phyloP scores from a whole-genome alignment of 768 basidiomycete genomes.

The Cyathus striatus region DNA sequence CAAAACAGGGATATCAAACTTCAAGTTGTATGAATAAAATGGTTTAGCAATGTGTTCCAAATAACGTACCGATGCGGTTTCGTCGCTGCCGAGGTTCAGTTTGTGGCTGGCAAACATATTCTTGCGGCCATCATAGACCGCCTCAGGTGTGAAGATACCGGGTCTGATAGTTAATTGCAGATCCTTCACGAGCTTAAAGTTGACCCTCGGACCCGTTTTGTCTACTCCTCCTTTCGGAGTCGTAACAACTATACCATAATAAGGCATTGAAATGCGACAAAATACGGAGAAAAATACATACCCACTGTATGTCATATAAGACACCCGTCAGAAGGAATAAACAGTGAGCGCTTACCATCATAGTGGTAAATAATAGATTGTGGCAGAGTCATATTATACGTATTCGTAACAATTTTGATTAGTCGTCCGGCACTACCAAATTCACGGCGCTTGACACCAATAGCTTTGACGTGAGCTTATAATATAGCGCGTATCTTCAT shows the following conservation, averaged over 20 bases:
- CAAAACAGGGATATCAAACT: neutral
- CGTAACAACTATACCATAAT: constrained; percentile 13
- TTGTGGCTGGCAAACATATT: constrained; percentile 58
- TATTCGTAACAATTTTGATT: constrained; percentile 35
- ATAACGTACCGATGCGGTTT: constrained; percentile 42
- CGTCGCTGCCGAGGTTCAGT: constrained; percentile 48
- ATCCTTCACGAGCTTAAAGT: constrained; percentile 29
- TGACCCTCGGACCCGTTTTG: no score
- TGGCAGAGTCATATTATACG: constrained; percentile 46
- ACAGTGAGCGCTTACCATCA: constrained; percentile 39
- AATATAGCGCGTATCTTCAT: constrained; percentile 3
- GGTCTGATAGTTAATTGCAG: constrained; percentile 36
- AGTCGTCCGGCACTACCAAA: constrained; percentile 24
- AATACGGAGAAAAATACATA: constrained; percentile 9
- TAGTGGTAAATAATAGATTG: constrained; percentile 64
- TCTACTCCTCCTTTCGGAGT: constrained; percentile 26
- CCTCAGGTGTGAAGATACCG: constrained; percentile 58
- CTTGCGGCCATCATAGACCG: constrained; percentile 76
- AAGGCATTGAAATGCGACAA: constrained; percentile 15
- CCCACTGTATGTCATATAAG: constrained; percentile 22
- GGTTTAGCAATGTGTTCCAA: neutral
- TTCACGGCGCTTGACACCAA: constrained; percentile 27
- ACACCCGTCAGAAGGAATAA: constrained; percentile 2
- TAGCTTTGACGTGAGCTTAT: constrained; percentile 18
- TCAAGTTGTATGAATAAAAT: neutral